A percentile compares a stretch with the other conserved stretches of the same genome.
phyloP scores from a whole-genome alignment of 2,329 filamentous ascomycete species.

The Nemania bipapillata region DNA sequence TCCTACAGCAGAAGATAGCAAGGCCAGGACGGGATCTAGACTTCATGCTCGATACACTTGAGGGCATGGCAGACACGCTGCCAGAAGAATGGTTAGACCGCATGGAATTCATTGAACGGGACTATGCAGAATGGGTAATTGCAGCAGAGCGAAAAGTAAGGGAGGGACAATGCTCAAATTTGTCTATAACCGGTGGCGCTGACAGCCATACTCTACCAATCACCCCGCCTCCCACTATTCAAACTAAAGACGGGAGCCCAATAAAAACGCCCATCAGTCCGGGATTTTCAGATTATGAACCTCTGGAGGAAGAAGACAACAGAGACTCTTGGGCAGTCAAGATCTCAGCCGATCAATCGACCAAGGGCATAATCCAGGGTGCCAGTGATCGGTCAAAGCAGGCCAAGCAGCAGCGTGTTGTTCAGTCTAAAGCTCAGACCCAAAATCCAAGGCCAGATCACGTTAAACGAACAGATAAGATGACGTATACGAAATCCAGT shows the following conservation, averaged over 20 bases:
- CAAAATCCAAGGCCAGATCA: conserved; percentile 36
- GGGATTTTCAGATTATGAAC: conserved; percentile 29
- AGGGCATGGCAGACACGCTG: conserved; percentile 83
- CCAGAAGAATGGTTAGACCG: conserved; percentile 88
- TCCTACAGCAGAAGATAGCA: conserved; percentile 75
- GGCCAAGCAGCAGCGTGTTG: conserved; percentile 28
- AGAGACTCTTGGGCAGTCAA: conserved; percentile 37
- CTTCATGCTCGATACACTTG: conserved; percentile 84
- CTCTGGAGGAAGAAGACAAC: conserved; percentile 26
- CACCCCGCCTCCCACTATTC: conserved; percentile 46
- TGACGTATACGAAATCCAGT: conserved; percentile 3
- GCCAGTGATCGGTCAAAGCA: conserved; percentile 29
- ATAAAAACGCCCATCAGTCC: conserved; percentile 32
- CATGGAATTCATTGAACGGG: conserved; percentile 80
- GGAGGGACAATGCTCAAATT: conserved; percentile 67
- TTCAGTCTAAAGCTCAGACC: conserved; percentile 28
- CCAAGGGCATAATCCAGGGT: conserved; percentile 25
- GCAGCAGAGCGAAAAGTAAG: conserved; percentile 79
- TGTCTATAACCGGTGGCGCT: conserved; percentile 19
- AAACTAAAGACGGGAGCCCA: conserved; percentile 46
- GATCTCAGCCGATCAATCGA: conserved; percentile 40
- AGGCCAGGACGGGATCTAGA: conserved; percentile 79
- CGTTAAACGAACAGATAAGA: conserved; percentile 28
- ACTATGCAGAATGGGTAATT: conserved; percentile 83
- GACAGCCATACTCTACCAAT: conserved; percentile 32